These are phyloP conservation scores for Sisymbrium irio DNA, from an alignment of 345 rosid genomes.

Conservation along the genomic window DNA sequence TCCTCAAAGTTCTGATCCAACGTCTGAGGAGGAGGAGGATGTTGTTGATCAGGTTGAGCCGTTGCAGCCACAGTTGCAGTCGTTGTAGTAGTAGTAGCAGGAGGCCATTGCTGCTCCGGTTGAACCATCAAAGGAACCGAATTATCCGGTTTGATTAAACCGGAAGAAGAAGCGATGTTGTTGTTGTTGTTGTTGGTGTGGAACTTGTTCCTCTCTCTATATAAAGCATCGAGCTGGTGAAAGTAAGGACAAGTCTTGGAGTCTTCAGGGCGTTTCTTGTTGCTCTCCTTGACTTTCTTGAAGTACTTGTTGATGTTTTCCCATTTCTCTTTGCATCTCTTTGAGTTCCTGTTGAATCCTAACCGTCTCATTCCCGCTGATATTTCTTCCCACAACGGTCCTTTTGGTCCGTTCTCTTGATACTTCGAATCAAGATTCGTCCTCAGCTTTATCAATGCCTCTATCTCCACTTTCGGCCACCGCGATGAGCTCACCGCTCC, in stretches of 20 bases:
- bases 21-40: constrained; percentile 17
- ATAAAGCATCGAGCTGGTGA: constrained; percentile 66
- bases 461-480: constrained; percentile 55
- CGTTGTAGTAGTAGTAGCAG: not conserved
- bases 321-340: constrained; percentile 85
- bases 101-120: constrained; percentile 85
- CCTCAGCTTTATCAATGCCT: constrained; percentile 49
- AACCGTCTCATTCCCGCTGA: constrained; percentile 58
- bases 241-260: constrained; percentile 82
- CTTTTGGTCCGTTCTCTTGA: constrained; percentile 62
- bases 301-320: constrained; percentile 80
- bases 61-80: not conserved
- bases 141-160: constrained; percentile 42
- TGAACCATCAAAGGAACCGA: constrained; percentile 58
- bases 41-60: not conserved
- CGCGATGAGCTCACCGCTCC: constrained; percentile 40
- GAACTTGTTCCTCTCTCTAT: constrained; percentile 48
- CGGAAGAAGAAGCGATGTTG: constrained; percentile 23
- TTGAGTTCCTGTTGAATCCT: constrained; percentile 66
- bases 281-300: constrained; percentile 82
- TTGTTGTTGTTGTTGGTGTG: constrained; percentile 16
- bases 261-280: constrained; percentile 67
- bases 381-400: constrained; percentile 74
- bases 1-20: constrained; percentile 32
- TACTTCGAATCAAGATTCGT: constrained; percentile 44